Evolutionary conservation across 768 basidiomycete species (phyloP).

Genomic region (Leccinum uliginosum): DNA sequence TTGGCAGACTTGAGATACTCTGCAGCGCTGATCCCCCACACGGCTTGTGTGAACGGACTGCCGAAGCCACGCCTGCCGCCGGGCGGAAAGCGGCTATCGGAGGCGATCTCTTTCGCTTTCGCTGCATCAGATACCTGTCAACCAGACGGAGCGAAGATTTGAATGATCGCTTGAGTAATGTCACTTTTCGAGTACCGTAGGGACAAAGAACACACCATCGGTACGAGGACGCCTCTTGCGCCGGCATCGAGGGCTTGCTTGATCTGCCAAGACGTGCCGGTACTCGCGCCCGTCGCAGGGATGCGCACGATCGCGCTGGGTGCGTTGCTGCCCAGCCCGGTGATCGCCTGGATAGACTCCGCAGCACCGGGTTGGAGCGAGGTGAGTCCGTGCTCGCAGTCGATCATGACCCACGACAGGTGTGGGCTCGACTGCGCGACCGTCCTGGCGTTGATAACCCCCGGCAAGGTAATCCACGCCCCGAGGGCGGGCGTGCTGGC

Average conservation of each 20-base stretch:
- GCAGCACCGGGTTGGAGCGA: slow-evolving; percentile 52
- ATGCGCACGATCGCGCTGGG: slow-evolving; percentile 59
- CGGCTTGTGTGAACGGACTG: slow-evolving; percentile 54
- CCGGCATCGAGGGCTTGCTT: slow-evolving; percentile 69
- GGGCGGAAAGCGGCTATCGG: slow-evolving; percentile 61
- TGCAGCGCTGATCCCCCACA: slow-evolving; percentile 47
- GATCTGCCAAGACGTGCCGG: slow-evolving; percentile 64
- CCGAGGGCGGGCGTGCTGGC: slow-evolving; percentile 61
- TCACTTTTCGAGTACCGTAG: background rate
- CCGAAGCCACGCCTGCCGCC: slow-evolving; percentile 61
- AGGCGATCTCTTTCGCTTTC: slow-evolving; percentile 53
- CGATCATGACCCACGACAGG: slow-evolving; percentile 61
- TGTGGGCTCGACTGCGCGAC: slow-evolving; percentile 53
- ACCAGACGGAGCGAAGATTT: too few relatives aligned
- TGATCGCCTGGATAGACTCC: slow-evolving; percentile 52
- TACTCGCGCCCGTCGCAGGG: slow-evolving; percentile 56
- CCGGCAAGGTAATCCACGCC: slow-evolving; percentile 60
- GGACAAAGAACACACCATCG: slow-evolving; percentile 46
- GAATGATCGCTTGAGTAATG: background rate
- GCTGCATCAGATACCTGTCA: slow-evolving; percentile 47
- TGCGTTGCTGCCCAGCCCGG: slow-evolving; percentile 38
- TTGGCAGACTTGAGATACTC: slow-evolving; percentile 58
- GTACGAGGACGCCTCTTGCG: slow-evolving; percentile 59
- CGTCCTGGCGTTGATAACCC: slow-evolving; percentile 53
- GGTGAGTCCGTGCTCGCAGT: slow-evolving; percentile 65